These are phyloP conservation scores for Lagenaria siceraria DNA, from an alignment of 306 rosid species.

Conservation along the genomic window DNA sequence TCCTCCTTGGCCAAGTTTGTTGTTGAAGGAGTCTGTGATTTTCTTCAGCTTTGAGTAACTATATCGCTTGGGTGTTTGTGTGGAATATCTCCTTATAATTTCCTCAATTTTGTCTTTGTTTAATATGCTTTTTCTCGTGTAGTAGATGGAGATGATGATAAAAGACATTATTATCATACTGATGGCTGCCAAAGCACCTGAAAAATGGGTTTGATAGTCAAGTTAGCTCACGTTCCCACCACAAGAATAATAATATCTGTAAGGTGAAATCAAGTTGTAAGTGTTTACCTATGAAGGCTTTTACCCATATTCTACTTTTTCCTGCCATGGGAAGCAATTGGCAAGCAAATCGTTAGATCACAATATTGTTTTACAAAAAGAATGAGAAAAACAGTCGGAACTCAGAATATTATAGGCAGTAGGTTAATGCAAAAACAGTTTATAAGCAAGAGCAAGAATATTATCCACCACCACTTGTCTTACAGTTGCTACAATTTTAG, in stretches of 20 bases:
- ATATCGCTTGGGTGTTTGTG: background rate
- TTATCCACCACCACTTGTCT: conserved; percentile 40
- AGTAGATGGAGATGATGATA: background rate
- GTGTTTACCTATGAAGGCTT: conserved; percentile 30
- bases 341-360: background rate
- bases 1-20: conserved; percentile 74
- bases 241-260: background rate
- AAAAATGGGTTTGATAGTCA: background rate
- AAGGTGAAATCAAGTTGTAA: background rate
- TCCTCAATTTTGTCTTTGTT: conserved; percentile 21
- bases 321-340: background rate
- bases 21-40: conserved; percentile 36
- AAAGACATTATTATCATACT: background rate
- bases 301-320: accelerated
- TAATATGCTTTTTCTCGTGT: background rate
- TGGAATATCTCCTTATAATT: background rate
- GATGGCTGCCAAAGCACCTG: background rate
- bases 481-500: conserved; percentile 38
- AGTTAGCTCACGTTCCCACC: background rate
- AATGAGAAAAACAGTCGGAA: background rate
- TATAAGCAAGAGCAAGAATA: background rate
- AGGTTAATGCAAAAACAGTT: background rate
- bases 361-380: background rate
- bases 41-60: conserved; percentile 20
- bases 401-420: background rate